Base-by-base conservation (phyloP, 805 yeast genomes). In the Saccharomyces eubayanus region DNA sequence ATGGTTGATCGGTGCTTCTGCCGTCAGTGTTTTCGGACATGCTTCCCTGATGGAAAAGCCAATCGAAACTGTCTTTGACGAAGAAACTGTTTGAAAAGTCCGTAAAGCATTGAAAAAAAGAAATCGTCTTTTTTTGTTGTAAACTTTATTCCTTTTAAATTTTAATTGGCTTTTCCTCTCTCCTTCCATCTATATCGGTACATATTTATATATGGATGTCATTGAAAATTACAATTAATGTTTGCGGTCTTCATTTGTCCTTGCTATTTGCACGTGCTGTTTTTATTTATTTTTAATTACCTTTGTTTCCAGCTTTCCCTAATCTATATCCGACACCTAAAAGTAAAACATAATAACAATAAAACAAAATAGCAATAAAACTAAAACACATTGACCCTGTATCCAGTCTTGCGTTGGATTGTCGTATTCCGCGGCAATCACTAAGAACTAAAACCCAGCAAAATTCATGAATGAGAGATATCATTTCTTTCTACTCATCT, bases 21-120 rank as follows among this genome's bases (percentile, higher is more conserved):
- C 85, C 28, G 85, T 85, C 49, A 70, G 86, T 40, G 87, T 92
- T 45, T 73, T 90, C 48, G 79, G 89, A 2, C 99, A 94, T 71
- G 99, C 97, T 48, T 77, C 91, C 2, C 75, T 92, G 58, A 77
- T 94, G 81, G 98, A 94, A 67, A 94, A 92, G 73, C 99, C 99
- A 21, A 84, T 91, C 56, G 98, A 94, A 74, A 84, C 92, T 41
- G 91, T 92, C 20, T 94, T 92, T 67, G 94, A 90, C 66, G 97
- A 89, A 68, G 89, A 86, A 54, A 57, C 71, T 21, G 72, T 68
- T 16, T 68, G 48, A 46, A n/a, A 21, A 46, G 28, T 20, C 28
- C 20, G 20, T 29, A n/a, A 46, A 6, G 43, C 27, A 31, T 21
- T 31, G 11, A 20, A 6, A 48, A 36, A 36, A 16, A 16, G 21